These are phyloP conservation scores for Rhizopogon vesiculosus DNA, from an alignment of 768 basidiomycete species.

Conservation along the genomic window DNA sequence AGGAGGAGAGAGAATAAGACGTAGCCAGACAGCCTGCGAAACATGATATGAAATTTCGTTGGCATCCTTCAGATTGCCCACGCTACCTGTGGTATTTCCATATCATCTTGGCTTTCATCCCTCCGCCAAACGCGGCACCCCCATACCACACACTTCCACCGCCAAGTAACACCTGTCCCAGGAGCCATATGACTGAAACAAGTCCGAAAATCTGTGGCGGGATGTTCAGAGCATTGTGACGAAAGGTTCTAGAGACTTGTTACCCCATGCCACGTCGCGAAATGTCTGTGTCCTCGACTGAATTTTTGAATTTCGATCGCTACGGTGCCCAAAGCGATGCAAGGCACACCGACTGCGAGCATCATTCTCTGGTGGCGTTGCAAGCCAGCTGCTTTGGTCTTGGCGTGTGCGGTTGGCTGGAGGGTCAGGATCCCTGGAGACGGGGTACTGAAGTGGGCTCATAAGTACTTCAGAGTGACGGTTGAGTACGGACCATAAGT, in stretches of 20 bases:
- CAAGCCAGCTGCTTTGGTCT: slow-evolving; percentile 63
- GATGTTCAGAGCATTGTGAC: background rate
- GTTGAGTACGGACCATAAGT: slow-evolving; percentile 48
- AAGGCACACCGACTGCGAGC: slow-evolving; percentile 49
- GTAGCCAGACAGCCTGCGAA: slow-evolving; percentile 66
- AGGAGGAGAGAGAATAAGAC: slow-evolving; percentile 57
- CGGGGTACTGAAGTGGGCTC: background rate
- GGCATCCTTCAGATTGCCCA: background rate
- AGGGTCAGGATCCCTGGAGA: slow-evolving; percentile 64
- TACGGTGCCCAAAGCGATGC: slow-evolving; percentile 54
- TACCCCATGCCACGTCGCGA: slow-evolving; percentile 75
- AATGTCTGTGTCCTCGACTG: slow-evolving; percentile 46
- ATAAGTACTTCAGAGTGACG: background rate
- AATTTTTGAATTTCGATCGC: slow-evolving; percentile 63
- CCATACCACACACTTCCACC: slow-evolving; percentile 75
- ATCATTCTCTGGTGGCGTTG: slow-evolving; percentile 65
- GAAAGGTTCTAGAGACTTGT: slow-evolving; percentile 14
- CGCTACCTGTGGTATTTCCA: slow-evolving; percentile 84
- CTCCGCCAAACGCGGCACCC: slow-evolving; percentile 69
- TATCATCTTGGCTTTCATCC: slow-evolving; percentile 60
- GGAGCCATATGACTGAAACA: slow-evolving; percentile 55
- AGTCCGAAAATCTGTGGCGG: slow-evolving; percentile 55
- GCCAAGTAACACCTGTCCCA: slow-evolving; percentile 57
- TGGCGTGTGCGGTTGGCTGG: slow-evolving; percentile 66
- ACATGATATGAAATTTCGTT: background rate